Conservation (phyloP, 331 rosid species). For the Quercus tomentella region DNA sequence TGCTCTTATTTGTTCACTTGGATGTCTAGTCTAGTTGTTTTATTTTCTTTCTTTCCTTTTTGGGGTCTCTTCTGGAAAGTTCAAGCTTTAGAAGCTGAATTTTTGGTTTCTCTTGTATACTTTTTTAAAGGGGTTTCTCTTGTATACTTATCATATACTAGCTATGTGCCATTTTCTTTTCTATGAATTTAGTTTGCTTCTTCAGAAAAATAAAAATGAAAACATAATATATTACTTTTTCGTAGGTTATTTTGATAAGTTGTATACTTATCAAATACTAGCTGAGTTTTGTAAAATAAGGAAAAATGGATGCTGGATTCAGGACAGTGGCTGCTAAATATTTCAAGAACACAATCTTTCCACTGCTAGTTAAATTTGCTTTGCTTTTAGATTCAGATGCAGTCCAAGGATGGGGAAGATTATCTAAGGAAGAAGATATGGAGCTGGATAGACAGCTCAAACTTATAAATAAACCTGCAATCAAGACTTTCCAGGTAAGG, state of each 20-base stretch:
- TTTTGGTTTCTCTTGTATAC: background rate
- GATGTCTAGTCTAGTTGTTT: background rate
- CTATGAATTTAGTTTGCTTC: background rate
- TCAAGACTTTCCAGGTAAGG: slow-evolving; percentile 23
- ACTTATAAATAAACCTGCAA: slow-evolving; percentile 20
- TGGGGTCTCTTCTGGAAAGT: background rate
- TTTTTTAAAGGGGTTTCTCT: background rate
- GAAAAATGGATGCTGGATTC: background rate
- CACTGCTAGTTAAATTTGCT: background rate
- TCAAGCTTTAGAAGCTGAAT: background rate
- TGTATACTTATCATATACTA: background rate
- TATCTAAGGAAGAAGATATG: slow-evolving; percentile 7
- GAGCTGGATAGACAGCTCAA: slow-evolving; percentile 17
- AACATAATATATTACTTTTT: background rate
- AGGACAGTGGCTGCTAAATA: background rate
- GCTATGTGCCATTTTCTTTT: background rate
- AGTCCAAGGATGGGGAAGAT: slow-evolving; percentile 2
- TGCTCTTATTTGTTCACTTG: background rate
- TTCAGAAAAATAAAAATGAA: background rate
- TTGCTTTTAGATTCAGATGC: background rate
- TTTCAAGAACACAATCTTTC: background rate
- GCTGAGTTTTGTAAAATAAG: too few species aligned
- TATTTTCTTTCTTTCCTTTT: background rate
- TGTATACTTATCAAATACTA: too few species aligned
- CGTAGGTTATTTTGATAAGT: background rate